Base-by-base conservation (phyloP, 495 filamentous ascomycete genomes). In the Aspergillus mulundensis region DNA sequence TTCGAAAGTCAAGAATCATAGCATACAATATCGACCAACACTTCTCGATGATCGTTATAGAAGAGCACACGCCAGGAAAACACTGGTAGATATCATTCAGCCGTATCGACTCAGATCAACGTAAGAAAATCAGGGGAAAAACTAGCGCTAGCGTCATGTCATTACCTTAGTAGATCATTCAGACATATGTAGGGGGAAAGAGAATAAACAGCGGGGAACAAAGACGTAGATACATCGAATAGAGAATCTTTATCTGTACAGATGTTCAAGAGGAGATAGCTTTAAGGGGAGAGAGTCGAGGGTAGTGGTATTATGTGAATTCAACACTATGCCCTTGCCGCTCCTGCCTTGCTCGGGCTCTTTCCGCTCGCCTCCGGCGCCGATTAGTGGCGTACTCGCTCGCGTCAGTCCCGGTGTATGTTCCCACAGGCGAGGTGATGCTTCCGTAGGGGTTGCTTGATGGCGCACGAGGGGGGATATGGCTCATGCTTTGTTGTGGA, bases 361-460 rank as follows among this genome's bases (percentile, higher is more conserved):
- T 65, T 57, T 82, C 77, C 14, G 78, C 79, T 34, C 79, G 71
- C 66, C 79, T 70, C 45, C 79, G 74, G 54, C 73, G 64, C 38
- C 77, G 72, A 60, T 82, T 82, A 57, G 70, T 83, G 18, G 70
- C 80, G 62, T 77, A 82, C 54, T 78, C 77, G 57, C 77, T 82
- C 24, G 72, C 74, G 53, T 82, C 78, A 0, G 78, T 81, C 4
- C 73, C 76, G 11, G 77, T 79, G 59, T 67, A 77, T 58, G 77
- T 76, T 15, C 73, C 63, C 4, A 28, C 25, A 48, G 78, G 69
- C 5, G 77, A 75, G 19, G 71, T 74, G 46, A 81, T 66, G 56
- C 79, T 80, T 20, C 75, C 70, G 50, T 73, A 77, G 6, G 72
- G 73, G 43, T 70, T 58, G 24, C 59, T 72, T 16, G 73, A 73